These are phyloP conservation scores for Wallacemonas sp. DNA, from an alignment of 208 protist genomes.

Conservation along the genomic window DNA sequence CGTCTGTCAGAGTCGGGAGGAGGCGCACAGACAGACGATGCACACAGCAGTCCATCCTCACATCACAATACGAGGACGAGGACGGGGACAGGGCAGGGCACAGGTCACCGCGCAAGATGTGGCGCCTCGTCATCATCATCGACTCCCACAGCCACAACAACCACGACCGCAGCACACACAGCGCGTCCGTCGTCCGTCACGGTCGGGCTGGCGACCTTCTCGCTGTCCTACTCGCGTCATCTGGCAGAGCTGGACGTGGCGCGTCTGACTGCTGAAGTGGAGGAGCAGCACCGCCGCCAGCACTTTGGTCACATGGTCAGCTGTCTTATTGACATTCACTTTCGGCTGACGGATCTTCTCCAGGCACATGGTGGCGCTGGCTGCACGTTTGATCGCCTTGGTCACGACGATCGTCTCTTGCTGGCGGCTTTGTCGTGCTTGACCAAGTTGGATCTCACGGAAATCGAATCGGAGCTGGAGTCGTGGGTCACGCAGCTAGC, in stretches of 20 bases:
- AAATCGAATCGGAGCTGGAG: slow-evolving; percentile 23
- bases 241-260: slow-evolving; percentile 23
- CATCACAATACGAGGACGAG: too few relatives aligned
- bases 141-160: neutral
- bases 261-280: slow-evolving; percentile 34
- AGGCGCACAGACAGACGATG: too few relatives aligned
- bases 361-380: too few relatives aligned
- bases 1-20: too few relatives aligned
- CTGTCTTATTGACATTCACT: slow-evolving; percentile 51
- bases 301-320: slow-evolving; percentile 49
- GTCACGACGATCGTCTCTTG: slow-evolving; percentile 26
- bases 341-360: neutral
- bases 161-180: neutral
- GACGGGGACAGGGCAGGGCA: neutral
- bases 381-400: neutral
- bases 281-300: slow-evolving; percentile 25
- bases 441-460: slow-evolving; percentile 31
- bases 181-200: neutral
- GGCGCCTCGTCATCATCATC: neutral
- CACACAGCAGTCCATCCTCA: too few relatives aligned
- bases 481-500: slow-evolving; percentile 3
- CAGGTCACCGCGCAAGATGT: neutral
- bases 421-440: slow-evolving; percentile 25
- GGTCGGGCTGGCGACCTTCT: slow-evolving; percentile 25
- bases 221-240: slow-evolving; percentile 27